A percentile compares a stretch with the other conserved stretches of the same genome.
Evolutionary conservation across 192 early-diverging fungal species (phyloP).

Genomic region (Podila verticillata): DNA sequence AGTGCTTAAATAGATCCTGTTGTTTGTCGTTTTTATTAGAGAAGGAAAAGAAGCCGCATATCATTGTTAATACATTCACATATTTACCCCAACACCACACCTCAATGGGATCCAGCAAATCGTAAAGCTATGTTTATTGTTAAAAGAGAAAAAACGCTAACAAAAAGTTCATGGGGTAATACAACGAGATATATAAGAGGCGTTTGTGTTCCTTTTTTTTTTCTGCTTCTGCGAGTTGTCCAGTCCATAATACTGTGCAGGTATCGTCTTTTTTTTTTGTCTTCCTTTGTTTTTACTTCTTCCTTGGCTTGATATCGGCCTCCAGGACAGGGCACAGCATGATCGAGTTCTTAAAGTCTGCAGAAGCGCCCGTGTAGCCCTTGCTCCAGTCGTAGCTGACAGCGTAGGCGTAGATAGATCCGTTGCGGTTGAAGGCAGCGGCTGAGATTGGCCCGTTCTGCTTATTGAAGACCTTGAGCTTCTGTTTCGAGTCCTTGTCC

Average conservation of each 20-base stretch:
- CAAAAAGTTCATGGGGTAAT: no score
- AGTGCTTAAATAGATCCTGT: background rate
- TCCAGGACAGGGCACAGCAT: conserved; percentile 46
- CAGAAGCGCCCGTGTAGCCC: conserved; percentile 33
- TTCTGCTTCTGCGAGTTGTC: no score
- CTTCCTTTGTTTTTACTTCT: conserved; percentile 21
- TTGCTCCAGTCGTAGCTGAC: conserved; percentile 88
- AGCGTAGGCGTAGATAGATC: conserved; percentile 92
- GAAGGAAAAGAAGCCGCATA: no score
- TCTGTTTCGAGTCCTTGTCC: conserved; percentile 94
- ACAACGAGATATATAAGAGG: no score
- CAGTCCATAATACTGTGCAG: no score
- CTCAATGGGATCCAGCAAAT: no score
- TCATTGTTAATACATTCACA: no score
- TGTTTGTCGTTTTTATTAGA: background rate
- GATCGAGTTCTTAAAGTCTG: conserved; percentile 34
- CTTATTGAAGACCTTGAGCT: conserved; percentile 79
- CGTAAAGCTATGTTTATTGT: no score
- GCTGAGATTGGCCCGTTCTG: conserved; percentile 73
- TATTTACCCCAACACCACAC: no score
- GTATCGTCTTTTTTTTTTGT: background rate
- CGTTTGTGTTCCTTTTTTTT: no score
- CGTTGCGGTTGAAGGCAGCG: conserved; percentile 82
- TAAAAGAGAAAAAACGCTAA: no score
- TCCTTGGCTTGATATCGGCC: conserved; percentile 45